Evolutionary conservation across 768 basidiomycete genomes (phyloP).

Genomic region (Tricholoma saponaceum): DNA sequence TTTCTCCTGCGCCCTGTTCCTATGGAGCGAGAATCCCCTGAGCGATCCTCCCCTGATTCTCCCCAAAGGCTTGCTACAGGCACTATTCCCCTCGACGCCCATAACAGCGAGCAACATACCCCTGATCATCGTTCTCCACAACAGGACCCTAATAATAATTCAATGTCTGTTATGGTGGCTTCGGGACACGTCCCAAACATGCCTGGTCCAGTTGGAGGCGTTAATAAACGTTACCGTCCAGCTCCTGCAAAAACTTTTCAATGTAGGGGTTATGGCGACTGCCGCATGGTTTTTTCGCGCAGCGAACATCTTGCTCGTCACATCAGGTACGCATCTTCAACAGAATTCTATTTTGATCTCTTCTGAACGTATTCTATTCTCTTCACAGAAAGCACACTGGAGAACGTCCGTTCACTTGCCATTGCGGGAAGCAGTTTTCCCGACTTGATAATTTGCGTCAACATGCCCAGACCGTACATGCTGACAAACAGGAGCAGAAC

Average conservation of each 20-base stretch:
- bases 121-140: not conserved
- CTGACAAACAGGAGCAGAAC: constrained; percentile 89
- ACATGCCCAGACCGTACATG: constrained; percentile 95
- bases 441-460: constrained; percentile 96
- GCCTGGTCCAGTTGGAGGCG: constrained; percentile 20
- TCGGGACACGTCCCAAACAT: constrained; percentile 14
- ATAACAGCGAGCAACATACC: constrained; percentile 2
- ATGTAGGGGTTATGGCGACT: constrained; percentile 92
- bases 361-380: constrained; percentile 6
- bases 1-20: constrained; percentile 10
- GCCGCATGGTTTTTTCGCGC: constrained; percentile 94
- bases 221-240: constrained; percentile 68
- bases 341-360: not conserved
- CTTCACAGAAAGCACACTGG: constrained; percentile 89
- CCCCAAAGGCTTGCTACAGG: too few relatives aligned
- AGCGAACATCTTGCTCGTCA: constrained; percentile 96
- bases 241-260: constrained; percentile 93
- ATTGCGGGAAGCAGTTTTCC: constrained; percentile 93
- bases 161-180: constrained; percentile 24
- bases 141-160: not conserved
- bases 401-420: constrained; percentile 93
- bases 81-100: not conserved
- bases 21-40: constrained; percentile 31
- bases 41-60: constrained; percentile 22
- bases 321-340: constrained; percentile 62